Base-by-base conservation (phyloP, 176 grass and related monocot species). In the Zizania latifolia region DNA sequence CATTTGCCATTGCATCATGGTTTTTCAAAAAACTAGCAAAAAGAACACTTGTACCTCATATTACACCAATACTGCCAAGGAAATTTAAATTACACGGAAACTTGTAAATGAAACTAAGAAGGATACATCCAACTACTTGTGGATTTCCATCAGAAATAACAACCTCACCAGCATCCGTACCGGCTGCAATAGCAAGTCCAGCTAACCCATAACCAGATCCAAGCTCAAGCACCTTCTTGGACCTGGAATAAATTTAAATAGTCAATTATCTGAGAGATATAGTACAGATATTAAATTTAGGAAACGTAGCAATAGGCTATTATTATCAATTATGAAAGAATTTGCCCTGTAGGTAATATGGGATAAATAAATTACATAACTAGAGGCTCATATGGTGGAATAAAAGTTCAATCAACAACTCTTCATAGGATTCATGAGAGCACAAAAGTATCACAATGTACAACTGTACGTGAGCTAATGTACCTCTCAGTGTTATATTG, bases 141-240 rank as follows among this genome's bases (percentile, higher is more conserved):
- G 91, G 91, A 61, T 99, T 99, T 50, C 91, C 95, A 84, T 99
- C 91, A 82, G 91, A 99, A 88, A 99, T 92, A 70, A 92, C 71
- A 59, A 94, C 79, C 81, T 90, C 85, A 0, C 31, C 57, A 84
- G 95, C 95, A 90, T 86, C 54, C 81, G 91, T 83, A 71, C 86
- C 76, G 81, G 79, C 86, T 35, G 89, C 95, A 90, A 94, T 86
- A 65, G 72, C 78, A 78, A 99, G 88, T 65, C 84, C 95, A 65
- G 86, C 89, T 67, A 99, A 86, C 64, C 91, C 95, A 53, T 88
- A 99, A 66, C 91, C 91, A 73, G 95, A 86, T 85, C 95, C 91
- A 88, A 94, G 89, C 72, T 99, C 95, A 83, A 94, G 84, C 76
- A 99, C 89, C 83, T 83, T 92, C 85, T 94, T 92, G 44, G 76